phyloP scores from a whole-genome alignment of 1,284 basidiomycete species.

The Pterulicium gracile region DNA sequence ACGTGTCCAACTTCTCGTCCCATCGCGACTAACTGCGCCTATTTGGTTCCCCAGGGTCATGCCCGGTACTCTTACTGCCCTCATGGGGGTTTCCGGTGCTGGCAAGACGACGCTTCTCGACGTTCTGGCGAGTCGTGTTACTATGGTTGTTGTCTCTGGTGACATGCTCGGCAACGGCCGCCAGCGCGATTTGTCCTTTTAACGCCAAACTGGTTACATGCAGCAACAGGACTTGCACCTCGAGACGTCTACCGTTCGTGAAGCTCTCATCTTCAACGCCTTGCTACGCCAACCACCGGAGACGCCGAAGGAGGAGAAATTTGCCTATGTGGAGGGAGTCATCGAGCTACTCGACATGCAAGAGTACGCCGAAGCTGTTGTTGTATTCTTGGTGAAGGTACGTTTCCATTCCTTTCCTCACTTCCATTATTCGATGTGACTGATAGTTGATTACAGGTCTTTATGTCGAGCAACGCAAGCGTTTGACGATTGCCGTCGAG shows the following conservation, averaged over 20 bases:
- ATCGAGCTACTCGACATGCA: slow-evolving; percentile 59
- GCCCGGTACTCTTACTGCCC: slow-evolving; percentile 42
- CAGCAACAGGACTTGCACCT: slow-evolving; percentile 55
- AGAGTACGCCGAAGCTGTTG: slow-evolving; percentile 51
- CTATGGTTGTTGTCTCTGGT: slow-evolving; percentile 52
- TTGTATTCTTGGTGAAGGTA: slow-evolving; percentile 44
- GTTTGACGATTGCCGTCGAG: slow-evolving; percentile 59
- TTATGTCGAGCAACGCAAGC: slow-evolving; percentile 52
- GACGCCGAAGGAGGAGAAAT: slow-evolving; percentile 46
- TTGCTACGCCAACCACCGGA: slow-evolving; percentile 49
- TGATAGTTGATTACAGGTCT: slow-evolving; percentile 10
- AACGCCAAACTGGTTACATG: slow-evolving; percentile 45
- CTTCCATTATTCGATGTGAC: not conserved
- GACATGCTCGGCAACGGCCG: slow-evolving; percentile 56
- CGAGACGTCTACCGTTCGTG: slow-evolving; percentile 46
- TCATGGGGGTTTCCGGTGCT: slow-evolving; percentile 54
- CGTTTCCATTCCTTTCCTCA: not conserved
- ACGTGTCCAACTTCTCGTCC: slow-evolving; percentile 22
- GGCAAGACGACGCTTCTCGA: slow-evolving; percentile 57
- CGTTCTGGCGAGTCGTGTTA: slow-evolving; percentile 53
- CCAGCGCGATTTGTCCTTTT: slow-evolving; percentile 47
- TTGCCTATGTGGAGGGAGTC: slow-evolving; percentile 60
- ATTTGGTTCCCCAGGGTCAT: slow-evolving; percentile 24
- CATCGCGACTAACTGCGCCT: not conserved
- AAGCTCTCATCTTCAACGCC: slow-evolving; percentile 60